Evolutionary conservation across 2,329 filamentous ascomycete genomes (phyloP).

Genomic region (Sarocladiaceae sp.): DNA sequence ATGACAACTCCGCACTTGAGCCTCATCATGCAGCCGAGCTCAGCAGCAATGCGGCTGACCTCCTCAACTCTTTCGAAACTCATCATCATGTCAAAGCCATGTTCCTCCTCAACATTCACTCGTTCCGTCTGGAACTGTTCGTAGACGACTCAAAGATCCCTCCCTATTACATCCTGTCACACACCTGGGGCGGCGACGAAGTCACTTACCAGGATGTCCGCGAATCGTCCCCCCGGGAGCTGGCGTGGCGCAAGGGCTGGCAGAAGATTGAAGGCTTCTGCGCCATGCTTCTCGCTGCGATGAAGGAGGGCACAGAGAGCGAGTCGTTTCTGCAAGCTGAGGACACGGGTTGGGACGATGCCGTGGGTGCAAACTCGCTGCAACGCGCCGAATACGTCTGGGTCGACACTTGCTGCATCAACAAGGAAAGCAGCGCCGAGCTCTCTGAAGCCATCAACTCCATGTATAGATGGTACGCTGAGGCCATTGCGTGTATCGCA

Average conservation of each 20-base stretch:
- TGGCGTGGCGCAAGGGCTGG: constrained; percentile 13
- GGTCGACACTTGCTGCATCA: constrained; percentile 25
- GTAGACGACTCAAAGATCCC: constrained; percentile 13
- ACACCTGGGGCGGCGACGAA: constrained; percentile 27
- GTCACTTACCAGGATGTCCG: constrained; percentile 20
- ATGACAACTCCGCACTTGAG: too few relatives aligned
- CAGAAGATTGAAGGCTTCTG: constrained; percentile 18
- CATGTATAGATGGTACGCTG: constrained; percentile 20
- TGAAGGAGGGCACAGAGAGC: too few relatives aligned
- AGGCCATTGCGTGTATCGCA: constrained; percentile 19
- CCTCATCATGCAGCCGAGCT: too few relatives aligned
- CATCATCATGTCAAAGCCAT: constrained; percentile 11
- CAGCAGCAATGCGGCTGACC: too few relatives aligned
- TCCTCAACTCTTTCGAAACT: neutral
- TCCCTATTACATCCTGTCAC: constrained; percentile 28
- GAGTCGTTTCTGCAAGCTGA: too few relatives aligned
- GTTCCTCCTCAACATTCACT: constrained; percentile 19
- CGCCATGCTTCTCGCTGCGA: neutral
- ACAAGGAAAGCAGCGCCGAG: constrained; percentile 20
- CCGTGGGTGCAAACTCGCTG: too few relatives aligned
- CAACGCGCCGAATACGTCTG: constrained; percentile 21
- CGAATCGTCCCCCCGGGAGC: constrained; percentile 8
- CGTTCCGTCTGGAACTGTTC: constrained; percentile 16
- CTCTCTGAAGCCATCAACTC: constrained; percentile 24
- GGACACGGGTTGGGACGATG: too few relatives aligned